Evolutionary conservation across 331 rosid genomes (phyloP).

Genomic region (Rhamnella rubrinervis): DNA sequence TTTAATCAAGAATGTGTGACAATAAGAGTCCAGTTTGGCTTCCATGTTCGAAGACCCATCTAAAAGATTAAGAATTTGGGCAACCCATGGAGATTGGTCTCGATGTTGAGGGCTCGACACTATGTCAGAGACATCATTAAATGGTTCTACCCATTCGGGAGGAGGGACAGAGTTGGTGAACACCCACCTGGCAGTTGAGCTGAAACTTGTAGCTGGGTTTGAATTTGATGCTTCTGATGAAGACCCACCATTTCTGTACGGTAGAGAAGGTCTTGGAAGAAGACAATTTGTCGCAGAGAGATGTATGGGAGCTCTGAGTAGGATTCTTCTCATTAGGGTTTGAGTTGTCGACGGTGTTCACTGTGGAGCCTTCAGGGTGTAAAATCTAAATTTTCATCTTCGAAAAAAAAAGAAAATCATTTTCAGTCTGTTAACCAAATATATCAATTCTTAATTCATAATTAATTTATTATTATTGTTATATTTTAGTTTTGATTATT

Average conservation of each 20-base stretch:
- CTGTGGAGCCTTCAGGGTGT: neutral
- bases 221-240: constrained; percentile 24
- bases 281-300: constrained; percentile 10
- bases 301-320: constrained; percentile 23
- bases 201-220: constrained; percentile 6
- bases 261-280: constrained; percentile 5
- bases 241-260: constrained; percentile 31
- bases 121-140: constrained; percentile 67
- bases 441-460: no score
- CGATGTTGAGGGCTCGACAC: constrained; percentile 38
- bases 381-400: no score
- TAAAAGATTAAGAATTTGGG: constrained; percentile 54
- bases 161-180: constrained; percentile 55
- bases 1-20: constrained; percentile 49
- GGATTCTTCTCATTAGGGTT: constrained; percentile 44
- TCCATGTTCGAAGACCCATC: constrained; percentile 68
- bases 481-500: no score
- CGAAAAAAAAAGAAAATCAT: no score
- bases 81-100: constrained; percentile 72
- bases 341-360: neutral
- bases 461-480: no score
- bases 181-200: constrained; percentile 28
- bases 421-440: no score
- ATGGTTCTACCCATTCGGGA: constrained; percentile 77
- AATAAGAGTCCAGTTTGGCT: constrained; percentile 56